Evolutionary conservation across 768 basidiomycete species (phyloP).

Genomic region (Rhizopogon roseolus): DNA sequence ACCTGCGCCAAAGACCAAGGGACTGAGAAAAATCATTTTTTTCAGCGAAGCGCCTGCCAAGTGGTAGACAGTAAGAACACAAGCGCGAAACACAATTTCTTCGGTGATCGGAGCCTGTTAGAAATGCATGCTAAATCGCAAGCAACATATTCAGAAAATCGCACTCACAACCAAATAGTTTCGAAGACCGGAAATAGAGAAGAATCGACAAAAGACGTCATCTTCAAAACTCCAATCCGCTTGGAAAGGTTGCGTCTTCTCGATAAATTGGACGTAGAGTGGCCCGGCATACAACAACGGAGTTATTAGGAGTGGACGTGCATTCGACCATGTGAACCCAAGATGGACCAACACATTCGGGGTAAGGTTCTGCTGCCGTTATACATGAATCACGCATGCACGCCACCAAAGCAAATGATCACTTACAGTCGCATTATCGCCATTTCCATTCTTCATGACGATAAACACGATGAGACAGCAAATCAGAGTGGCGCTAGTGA

Average conservation of each 20-base stretch:
- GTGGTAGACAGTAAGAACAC: slow-evolving; percentile 69
- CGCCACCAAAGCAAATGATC: neutral
- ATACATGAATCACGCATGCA: neutral
- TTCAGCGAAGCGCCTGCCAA: slow-evolving; percentile 52
- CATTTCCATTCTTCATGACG: slow-evolving; percentile 27
- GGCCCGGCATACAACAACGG: slow-evolving; percentile 79
- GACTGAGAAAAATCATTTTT: slow-evolving; percentile 74
- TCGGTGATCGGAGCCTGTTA: slow-evolving; percentile 84
- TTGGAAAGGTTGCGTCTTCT: slow-evolving; percentile 51
- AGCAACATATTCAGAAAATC: neutral
- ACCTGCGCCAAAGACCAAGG: slow-evolving; percentile 89
- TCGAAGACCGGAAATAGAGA: slow-evolving; percentile 55
- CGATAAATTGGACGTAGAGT: slow-evolving; percentile 52
- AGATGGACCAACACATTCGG: slow-evolving; percentile 29
- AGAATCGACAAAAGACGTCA: slow-evolving; percentile 36
- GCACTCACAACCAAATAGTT: slow-evolving; percentile 56
- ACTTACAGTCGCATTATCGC: neutral
- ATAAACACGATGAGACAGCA: slow-evolving; percentile 50
- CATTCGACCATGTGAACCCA: slow-evolving; percentile 27
- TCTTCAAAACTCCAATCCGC: slow-evolving; percentile 37
- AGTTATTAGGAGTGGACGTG: slow-evolving; percentile 57
- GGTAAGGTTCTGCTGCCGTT: neutral
- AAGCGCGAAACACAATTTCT: slow-evolving; percentile 87
- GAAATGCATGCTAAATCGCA: neutral
- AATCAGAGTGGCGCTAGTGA: slow-evolving; percentile 52